Base-by-base conservation (phyloP, 176 grass and related monocot genomes). In the Saccharum spontaneum region DNA sequence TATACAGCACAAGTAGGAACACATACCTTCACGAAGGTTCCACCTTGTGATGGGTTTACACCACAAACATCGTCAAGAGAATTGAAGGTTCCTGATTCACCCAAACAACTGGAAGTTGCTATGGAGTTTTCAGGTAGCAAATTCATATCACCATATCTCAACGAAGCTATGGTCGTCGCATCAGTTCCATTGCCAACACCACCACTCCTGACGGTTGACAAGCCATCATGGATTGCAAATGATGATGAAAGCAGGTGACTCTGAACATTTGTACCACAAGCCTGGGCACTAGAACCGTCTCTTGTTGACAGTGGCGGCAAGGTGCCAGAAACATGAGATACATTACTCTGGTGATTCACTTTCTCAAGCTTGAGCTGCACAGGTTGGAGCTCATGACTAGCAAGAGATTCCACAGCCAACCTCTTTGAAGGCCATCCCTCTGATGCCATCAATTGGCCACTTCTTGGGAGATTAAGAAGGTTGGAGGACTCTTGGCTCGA, bases 11-110 rank as follows among this genome's bases (percentile, higher is more conserved):
- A 83, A 75, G 23, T 61, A 69, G 81, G 39, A 67, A 57, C 18
- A 64, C 65, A 88, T 59, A 97, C 95, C 92, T 97, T 97, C 85
- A 97, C 95, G 80, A 97, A 97, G 72, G 92, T 97, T 87, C 86
- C 94, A 92, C 77, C 79, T 83, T 91, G 92, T 87, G 88, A 86
- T 67, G 78, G 80, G 85, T 88, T 93, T 45, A 84, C 87, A 68
- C 87, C 78, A 37, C 84, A 90, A 75, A 98, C 75, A 86, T 91
- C 89, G 55, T 91, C 83, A 64, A 91, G 76, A 70, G 84, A 76
- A 59, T 85, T 83, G 55, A 91, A 89, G 52, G 92, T 73, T 76
- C 85, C 93, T 5, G 91, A 85, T 59, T 95, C 91, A 75, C 92
- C 91, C 67, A 95, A 79, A 75, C 85, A 93, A 88, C 74, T 87